Evolutionary conservation across 257 asterid species (phyloP).

Genomic region (Schizonepeta tenuifolia): DNA sequence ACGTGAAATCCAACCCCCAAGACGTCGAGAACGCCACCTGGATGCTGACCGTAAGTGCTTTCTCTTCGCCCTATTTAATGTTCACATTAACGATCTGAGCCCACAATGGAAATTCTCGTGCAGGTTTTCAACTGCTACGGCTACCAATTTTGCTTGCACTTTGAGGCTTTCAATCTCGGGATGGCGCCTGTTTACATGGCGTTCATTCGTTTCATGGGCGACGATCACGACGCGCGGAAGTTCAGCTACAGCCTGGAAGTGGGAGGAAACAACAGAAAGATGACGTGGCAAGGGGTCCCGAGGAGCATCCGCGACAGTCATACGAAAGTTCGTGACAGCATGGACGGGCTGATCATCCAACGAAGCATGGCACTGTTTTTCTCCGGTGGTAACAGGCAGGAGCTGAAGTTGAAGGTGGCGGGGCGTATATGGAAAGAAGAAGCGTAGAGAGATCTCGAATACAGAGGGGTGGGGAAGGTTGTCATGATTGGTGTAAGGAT

Average conservation of each 20-base stretch:
- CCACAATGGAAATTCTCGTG: background rate
- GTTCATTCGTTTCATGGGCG: conserved; percentile 69
- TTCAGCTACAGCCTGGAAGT: conserved; percentile 59
- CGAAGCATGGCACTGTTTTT: conserved; percentile 58
- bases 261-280: conserved; percentile 49
- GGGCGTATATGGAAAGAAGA: conserved; percentile 61
- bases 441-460: conserved; percentile 25
- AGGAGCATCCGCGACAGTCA: conserved; percentile 65
- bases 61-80: background rate
- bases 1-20: conserved; percentile 56
- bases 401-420: conserved; percentile 55
- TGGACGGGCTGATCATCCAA: conserved; percentile 62
- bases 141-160: conserved; percentile 65
- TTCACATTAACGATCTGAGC: background rate
- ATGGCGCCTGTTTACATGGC: conserved; percentile 65
- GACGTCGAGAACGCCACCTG: conserved; percentile 62
- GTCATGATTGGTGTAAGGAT: background rate
- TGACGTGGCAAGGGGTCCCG: conserved; percentile 63
- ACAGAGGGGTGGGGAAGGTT: background rate
- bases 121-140: conserved; percentile 65
- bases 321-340: conserved; percentile 53
- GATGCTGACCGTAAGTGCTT: conserved; percentile 58
- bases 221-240: conserved; percentile 53
- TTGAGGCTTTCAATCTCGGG: conserved; percentile 61
- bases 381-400: conserved; percentile 56